A percentile compares a stretch with the other conserved stretches of the same genome.
Conservation (phyloP, 768 basidiomycete genomes). For the Trametes coccinea region DNA sequence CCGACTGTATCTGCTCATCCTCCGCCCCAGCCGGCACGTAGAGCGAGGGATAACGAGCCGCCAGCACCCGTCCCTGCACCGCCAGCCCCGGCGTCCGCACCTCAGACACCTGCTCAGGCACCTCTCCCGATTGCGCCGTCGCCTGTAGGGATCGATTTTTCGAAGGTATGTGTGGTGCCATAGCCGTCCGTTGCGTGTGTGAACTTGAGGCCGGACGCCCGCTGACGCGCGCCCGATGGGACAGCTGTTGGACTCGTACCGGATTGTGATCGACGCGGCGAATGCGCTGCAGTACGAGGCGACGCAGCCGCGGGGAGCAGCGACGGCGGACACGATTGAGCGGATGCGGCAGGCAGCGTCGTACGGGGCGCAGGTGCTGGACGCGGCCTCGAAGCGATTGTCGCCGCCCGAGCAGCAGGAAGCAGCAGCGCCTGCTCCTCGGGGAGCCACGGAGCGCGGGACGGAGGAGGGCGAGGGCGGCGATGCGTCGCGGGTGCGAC, state of each 20-base stretch:
- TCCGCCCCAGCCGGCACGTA: constrained; percentile 3
- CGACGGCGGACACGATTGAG: constrained; percentile 39
- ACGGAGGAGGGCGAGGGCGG: constrained; percentile 31
- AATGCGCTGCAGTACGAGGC: constrained; percentile 32
- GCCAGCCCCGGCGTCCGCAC: constrained; percentile 31
- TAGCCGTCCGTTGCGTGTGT: too few relatives aligned
- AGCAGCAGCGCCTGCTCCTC: background rate
- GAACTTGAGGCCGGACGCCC: background rate
- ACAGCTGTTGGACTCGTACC: constrained; percentile 48
- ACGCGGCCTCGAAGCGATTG: constrained; percentile 32
- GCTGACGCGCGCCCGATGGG: background rate
- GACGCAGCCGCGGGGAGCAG: constrained; percentile 26
- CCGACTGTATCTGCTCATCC: constrained; percentile 5
- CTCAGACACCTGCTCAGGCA: constrained; percentile 26
- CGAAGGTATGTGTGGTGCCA: constrained; percentile 36
- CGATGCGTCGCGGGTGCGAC: constrained; percentile 23
- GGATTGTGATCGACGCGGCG: constrained; percentile 43
- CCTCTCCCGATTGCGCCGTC: constrained; percentile 25
- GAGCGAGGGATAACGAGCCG: constrained; percentile 1
- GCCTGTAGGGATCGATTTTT: constrained; percentile 40
- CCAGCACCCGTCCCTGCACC: background rate
- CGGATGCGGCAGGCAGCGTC: constrained; percentile 47
- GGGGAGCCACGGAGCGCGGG: constrained; percentile 20
- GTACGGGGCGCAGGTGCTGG: constrained; percentile 45
- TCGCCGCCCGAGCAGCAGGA: constrained; percentile 19